These are phyloP conservation scores for Ascochyta pisi DNA, from an alignment of 2,329 filamentous ascomycete species.

Conservation along the genomic window DNA sequence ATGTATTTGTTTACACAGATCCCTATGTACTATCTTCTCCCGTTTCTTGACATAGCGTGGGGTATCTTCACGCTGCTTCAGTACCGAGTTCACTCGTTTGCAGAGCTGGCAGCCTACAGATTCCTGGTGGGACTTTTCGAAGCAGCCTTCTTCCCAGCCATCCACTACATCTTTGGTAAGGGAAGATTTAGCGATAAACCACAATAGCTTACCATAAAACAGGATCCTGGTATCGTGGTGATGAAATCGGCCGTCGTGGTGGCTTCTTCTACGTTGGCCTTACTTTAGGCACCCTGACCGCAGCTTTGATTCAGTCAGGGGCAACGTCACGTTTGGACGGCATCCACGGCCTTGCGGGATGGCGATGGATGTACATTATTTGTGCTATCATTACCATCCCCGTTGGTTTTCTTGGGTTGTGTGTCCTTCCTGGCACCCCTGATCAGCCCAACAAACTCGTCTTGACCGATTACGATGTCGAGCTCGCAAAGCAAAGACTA, in stretches of 20 bases:
- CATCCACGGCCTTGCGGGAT: constrained; percentile 51
- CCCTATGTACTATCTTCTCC: constrained; percentile 60
- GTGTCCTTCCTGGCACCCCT: constrained; percentile 60
- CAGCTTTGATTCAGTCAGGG: constrained; percentile 55
- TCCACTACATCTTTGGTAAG: constrained; percentile 38
- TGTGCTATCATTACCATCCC: constrained; percentile 62
- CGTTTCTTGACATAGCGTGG: constrained; percentile 61
- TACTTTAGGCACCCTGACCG: constrained; percentile 60
- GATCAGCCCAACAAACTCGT: constrained; percentile 59
- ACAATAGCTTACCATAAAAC: not conserved
- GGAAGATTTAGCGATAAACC: not conserved
- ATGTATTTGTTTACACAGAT: constrained; percentile 56
- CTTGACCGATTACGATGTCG: constrained; percentile 56
- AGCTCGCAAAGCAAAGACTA: constrained; percentile 56
- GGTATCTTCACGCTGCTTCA: constrained; percentile 65
- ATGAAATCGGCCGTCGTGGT: constrained; percentile 54
- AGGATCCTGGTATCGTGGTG: constrained; percentile 59
- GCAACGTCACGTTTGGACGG: constrained; percentile 62
- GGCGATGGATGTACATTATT: constrained; percentile 49
- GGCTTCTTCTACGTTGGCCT: constrained; percentile 62
- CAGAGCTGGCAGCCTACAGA: constrained; percentile 60
- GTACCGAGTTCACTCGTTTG: constrained; percentile 57
- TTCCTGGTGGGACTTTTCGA: constrained; percentile 65
- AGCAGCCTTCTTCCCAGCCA: constrained; percentile 51
- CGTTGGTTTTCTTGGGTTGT: constrained; percentile 58